Conservation (phyloP, 2,329 filamentous ascomycete species). For the Pseudogymnoascus sp. region DNA sequence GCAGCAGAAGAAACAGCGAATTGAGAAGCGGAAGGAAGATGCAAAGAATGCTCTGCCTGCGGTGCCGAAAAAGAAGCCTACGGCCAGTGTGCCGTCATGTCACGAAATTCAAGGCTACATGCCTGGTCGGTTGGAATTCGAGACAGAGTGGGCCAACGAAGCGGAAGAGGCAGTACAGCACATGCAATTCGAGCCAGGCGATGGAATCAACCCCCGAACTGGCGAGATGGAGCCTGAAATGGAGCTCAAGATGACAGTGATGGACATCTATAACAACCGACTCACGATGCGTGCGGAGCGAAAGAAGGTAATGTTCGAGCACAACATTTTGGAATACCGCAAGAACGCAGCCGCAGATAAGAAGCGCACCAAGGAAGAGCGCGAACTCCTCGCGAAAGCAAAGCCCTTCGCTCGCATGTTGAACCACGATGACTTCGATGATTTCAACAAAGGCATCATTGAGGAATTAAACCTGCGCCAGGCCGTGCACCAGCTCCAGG, state of each 20-base stretch:
- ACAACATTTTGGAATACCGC: slow-evolving; percentile 85
- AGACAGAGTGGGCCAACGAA: slow-evolving; percentile 96
- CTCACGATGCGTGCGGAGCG: slow-evolving; percentile 85
- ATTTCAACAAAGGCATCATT: slow-evolving; percentile 74
- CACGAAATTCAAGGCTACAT: slow-evolving; percentile 99
- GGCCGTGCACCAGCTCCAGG: slow-evolving; percentile 83
- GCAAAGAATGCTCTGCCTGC: slow-evolving; percentile 77
- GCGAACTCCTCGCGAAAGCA: slow-evolving; percentile 81
- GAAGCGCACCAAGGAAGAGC: slow-evolving; percentile 91
- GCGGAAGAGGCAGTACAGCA: slow-evolving; percentile 96
- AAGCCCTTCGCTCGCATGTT: slow-evolving; percentile 97
- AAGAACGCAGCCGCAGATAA: slow-evolving; percentile 88
- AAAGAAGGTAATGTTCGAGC: slow-evolving; percentile 95
- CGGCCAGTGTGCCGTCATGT: slow-evolving; percentile 87
- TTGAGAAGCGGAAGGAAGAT: slow-evolving; percentile 83
- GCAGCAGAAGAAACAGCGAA: slow-evolving; percentile 81
- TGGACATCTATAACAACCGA: slow-evolving; percentile 95
- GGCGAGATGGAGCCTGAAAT: slow-evolving; percentile 90
- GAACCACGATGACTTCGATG: slow-evolving; percentile 85
- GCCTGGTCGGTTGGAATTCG: slow-evolving; percentile 94
- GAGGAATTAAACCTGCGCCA: slow-evolving; percentile 88
- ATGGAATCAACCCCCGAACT: slow-evolving; percentile 78
- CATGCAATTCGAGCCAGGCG: slow-evolving; percentile 96
- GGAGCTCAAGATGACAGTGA: slow-evolving; percentile 94
- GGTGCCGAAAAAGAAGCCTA: slow-evolving; percentile 90